phyloP scores from a whole-genome alignment of 805 yeast genomes.

The Phaffomyces thermotolerans region DNA sequence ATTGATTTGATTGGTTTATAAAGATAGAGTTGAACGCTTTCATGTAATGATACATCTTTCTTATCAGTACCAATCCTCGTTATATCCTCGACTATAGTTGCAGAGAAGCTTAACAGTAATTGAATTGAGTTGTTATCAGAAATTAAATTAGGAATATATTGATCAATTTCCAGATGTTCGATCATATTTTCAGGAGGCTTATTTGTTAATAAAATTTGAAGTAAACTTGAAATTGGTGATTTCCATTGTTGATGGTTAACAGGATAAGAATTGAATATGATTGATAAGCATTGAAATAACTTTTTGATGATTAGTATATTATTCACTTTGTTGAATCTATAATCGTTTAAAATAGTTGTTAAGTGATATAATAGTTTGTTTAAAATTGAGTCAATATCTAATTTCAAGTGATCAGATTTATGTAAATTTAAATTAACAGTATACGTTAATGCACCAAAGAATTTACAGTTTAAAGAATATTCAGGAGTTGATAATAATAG shows the following conservation, averaged over 20 bases:
- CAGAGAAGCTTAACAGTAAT: slow-evolving; percentile 29
- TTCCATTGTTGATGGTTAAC: slow-evolving; percentile 32
- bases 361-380: slow-evolving; percentile 14
- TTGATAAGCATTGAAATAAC: slow-evolving; percentile 46
- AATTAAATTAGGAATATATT: slow-evolving; percentile 6
- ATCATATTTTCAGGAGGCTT: slow-evolving; percentile 5
- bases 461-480: slow-evolving; percentile 44
- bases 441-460: slow-evolving; percentile 77
- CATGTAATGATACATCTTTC: slow-evolving; percentile 29
- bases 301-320: slow-evolving; percentile 46
- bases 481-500: slow-evolving; percentile 34
- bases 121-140: slow-evolving; percentile 4
- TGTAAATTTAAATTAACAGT: slow-evolving; percentile 47
- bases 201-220: slow-evolving; percentile 13
- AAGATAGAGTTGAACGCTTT: slow-evolving; percentile 28
- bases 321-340: slow-evolving; percentile 6
- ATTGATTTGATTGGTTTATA: slow-evolving; percentile 26
- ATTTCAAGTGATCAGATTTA: slow-evolving; percentile 12
- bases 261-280: slow-evolving; percentile 29
- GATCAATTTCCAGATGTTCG: slow-evolving; percentile 6
- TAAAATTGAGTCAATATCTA: slow-evolving; percentile 11
- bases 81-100: slow-evolving; percentile 47
- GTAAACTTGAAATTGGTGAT: slow-evolving; percentile 31
- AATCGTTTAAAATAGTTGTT: slow-evolving; percentile 3
- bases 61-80: slow-evolving; percentile 26